Base-by-base conservation (phyloP, 768 basidiomycete genomes). In the Boletus eberwhitei region DNA sequence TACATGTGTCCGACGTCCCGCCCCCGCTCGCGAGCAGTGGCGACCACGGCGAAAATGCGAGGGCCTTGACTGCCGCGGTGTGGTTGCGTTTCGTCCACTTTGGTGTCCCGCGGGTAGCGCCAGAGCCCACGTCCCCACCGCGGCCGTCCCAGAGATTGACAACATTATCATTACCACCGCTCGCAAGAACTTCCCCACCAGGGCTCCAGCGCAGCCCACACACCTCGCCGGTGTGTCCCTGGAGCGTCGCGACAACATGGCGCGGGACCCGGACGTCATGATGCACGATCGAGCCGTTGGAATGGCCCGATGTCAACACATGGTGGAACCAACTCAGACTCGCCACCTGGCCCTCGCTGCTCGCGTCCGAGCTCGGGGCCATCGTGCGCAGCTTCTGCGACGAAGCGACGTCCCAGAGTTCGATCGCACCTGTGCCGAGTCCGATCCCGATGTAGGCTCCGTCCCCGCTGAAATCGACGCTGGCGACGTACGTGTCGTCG, bases 31-130 rank as follows among this genome's bases (percentile, higher is more conserved):
- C 95, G 48, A 98, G 83, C 17, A 98, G 79, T 3, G 88, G 86
- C 1, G 87, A 83, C 97, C 97, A 98, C 0, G 96, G 93, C 59
- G 93, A 96, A 93, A 97, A 99, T 1, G 93, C 93, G 51, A 99
- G 75, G 2, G 94, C 85, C 77, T 89, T 89, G 54, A 88, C 87
- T 2, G 93, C 93, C 0, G 93, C 93, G 0, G 88, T 90, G 68
- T 96, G 93, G 67, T 91, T 93, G 43, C 88, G 76, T 72, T 95
- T 94, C 22, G 88, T 90, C 90, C 91, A 94, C 66, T 93, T 93
- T 0, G 93, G 85, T 66, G 71, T 79, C 3, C 80, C 84, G 17
- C 81, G 69, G 4, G 80, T 73, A 56, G 76, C 74, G 4, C 70
- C 75, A 1, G 66, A 59, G 47, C 46, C 51, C 59, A 79, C 79